These are phyloP conservation scores for Nicotiana tabacum DNA, from an alignment of 257 asterid species.

Conservation along the genomic window DNA sequence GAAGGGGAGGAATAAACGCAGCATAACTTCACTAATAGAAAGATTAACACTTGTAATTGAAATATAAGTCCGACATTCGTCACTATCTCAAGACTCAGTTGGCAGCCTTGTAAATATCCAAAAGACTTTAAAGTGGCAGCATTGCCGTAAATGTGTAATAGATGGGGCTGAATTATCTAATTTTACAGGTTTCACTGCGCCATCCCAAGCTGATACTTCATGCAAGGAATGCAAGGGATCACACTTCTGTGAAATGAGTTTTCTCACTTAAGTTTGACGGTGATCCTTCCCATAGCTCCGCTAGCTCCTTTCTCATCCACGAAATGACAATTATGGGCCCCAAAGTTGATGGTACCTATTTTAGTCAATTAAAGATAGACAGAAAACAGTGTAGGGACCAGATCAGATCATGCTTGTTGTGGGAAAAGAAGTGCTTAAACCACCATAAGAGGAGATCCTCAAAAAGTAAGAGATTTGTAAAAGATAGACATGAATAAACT, in stretches of 20 bases:
- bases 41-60: neutral
- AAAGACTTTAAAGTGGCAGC: neutral
- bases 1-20: neutral
- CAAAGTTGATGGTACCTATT: slow-evolving; percentile 83
- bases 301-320: slow-evolving; percentile 77
- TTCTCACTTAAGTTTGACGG: slow-evolving; percentile 44
- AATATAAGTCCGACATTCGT: neutral
- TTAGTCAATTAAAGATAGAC: neutral
- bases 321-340: slow-evolving; percentile 73
- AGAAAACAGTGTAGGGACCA: neutral
- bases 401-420: neutral
- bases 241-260: slow-evolving; percentile 47
- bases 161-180: neutral
- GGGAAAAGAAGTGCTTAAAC: neutral
- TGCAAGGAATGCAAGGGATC: slow-evolving; percentile 18
- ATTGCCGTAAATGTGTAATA: neutral
- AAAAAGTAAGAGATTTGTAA: neutral
- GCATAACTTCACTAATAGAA: neutral
- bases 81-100: neutral
- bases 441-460: neutral
- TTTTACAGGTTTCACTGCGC: neutral
- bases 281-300: slow-evolving; percentile 87
- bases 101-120: neutral
- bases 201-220: neutral
- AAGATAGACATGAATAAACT: neutral